phyloP scores from a whole-genome alignment of 768 basidiomycete species.

The Crucibulum laeve region DNA sequence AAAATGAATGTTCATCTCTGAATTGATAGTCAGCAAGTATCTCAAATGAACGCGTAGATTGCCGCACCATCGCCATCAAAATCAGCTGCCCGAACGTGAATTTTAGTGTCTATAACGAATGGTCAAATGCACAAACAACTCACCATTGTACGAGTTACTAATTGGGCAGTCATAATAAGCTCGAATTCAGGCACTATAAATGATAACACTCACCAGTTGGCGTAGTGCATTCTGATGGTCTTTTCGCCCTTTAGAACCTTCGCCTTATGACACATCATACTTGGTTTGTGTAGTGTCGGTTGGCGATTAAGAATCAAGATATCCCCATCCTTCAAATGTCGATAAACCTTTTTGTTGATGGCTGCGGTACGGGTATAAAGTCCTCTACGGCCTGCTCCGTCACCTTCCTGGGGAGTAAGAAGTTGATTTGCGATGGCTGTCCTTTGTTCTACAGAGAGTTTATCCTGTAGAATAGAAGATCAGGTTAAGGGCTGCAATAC shows the following conservation, averaged over 20 bases:
- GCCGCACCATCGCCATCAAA: conserved; percentile 88
- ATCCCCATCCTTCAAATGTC: conserved; percentile 93
- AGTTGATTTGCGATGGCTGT: conserved; percentile 95
- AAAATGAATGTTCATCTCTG: conserved; percentile 99
- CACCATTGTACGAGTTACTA: conserved; percentile 97
- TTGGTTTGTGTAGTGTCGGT: conserved; percentile 97
- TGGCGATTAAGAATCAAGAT: conserved; percentile 95
- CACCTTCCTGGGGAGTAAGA: conserved; percentile 84
- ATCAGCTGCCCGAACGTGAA: conserved; percentile 52
- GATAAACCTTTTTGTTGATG: conserved; percentile 95
- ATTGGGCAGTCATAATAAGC: neutral
- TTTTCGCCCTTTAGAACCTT: conserved; percentile 92
- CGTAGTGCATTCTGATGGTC: conserved; percentile 99
- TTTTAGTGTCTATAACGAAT: conserved; percentile 1
- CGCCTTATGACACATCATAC: conserved; percentile 98
- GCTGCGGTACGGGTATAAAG: conserved; percentile 74
- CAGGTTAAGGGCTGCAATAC: neutral
- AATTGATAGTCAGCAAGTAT: conserved; percentile 2
- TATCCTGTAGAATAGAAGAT: conserved; percentile 50
- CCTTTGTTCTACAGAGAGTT: conserved; percentile 81
- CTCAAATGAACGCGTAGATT: neutral
- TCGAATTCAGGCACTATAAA: neutral
- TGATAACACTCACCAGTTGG: conserved; percentile 75
- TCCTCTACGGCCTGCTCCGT: conserved; percentile 43
- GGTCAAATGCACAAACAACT: conserved; percentile 14